Percentiles rank a stretch among this genome's conserved stretches.
Conservation (phyloP, 768 basidiomycete genomes). For the Suillus discolor region DNA sequence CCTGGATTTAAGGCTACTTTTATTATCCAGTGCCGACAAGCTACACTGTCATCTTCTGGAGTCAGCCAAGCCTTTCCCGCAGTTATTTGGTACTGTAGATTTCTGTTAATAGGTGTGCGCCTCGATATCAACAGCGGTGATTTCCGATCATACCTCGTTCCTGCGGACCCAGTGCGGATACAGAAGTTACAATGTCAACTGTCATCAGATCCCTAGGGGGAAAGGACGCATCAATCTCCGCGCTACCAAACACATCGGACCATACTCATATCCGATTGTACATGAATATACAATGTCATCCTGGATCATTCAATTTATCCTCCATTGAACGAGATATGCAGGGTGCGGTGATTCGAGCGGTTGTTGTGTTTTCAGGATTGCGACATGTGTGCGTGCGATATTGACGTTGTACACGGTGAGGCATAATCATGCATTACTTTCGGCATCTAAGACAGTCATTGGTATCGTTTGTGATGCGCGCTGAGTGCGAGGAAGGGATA, state of each 20-base stretch:
- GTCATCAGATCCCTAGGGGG: background rate
- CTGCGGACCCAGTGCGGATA: too few species aligned
- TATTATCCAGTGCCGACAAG: too few species aligned
- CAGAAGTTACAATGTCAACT: background rate
- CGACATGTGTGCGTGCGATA: background rate
- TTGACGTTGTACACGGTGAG: background rate
- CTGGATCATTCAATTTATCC: background rate
- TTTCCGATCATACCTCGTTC: background rate
- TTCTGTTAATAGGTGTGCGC: too few species aligned
- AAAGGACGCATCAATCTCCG: background rate
- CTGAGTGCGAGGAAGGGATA: background rate
- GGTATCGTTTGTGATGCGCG: background rate
- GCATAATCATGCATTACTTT: constrained; percentile 2
- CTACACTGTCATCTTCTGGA: too few species aligned
- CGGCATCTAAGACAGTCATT: constrained; percentile 1
- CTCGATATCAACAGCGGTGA: background rate
- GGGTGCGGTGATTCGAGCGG: background rate
- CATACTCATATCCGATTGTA: background rate
- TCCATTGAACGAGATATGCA: background rate
- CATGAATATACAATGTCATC: background rate
- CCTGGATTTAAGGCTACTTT: too few species aligned
- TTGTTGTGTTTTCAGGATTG: background rate
- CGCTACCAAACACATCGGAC: background rate
- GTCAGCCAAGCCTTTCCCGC: too few species aligned
- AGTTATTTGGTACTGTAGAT: too few species aligned